Evolutionary conservation across 192 early-diverging fungal species (phyloP).

Genomic region (Thamnidium elegans): DNA sequence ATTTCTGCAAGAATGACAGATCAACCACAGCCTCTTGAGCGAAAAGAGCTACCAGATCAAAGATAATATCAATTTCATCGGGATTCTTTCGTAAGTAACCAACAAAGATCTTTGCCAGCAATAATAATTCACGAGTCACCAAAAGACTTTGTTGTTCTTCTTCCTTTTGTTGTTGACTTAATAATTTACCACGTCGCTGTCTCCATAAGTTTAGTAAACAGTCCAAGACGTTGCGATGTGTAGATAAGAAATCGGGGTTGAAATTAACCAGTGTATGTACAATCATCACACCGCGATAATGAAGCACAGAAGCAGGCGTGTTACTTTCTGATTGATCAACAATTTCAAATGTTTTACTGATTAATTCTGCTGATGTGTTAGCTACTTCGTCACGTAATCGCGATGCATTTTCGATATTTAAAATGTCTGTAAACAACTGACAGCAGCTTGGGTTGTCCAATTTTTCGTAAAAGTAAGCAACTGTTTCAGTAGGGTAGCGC

Average conservation of each 20-base stretch:
- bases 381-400: conserved; percentile 67
- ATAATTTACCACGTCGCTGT: conserved; percentile 32
- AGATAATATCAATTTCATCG: conserved; percentile 66
- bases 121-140: conserved; percentile 50
- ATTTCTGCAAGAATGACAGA: conserved; percentile 58
- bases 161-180: conserved; percentile 27
- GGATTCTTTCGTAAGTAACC: conserved; percentile 57
- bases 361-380: conserved; percentile 51
- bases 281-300: conserved; percentile 59
- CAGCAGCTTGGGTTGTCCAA: conserved; percentile 55
- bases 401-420: conserved; percentile 51
- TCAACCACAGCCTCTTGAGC: conserved; percentile 68
- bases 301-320: conserved; percentile 18
- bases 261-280: conserved; percentile 48
- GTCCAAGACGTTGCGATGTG: conserved; percentile 46
- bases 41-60: conserved; percentile 71
- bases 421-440: conserved; percentile 63
- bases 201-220: conserved; percentile 52
- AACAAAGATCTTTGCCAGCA: conserved; percentile 75
- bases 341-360: conserved; percentile 40
- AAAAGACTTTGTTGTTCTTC: conserved; percentile 40
- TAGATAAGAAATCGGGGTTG: conserved; percentile 48
- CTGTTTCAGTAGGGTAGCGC: conserved; percentile 80
- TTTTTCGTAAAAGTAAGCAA: conserved; percentile 79
- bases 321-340: conserved; percentile 1